Conservation (phyloP, 305 asterid genomes). For the Caryopteris hybrid region DNA sequence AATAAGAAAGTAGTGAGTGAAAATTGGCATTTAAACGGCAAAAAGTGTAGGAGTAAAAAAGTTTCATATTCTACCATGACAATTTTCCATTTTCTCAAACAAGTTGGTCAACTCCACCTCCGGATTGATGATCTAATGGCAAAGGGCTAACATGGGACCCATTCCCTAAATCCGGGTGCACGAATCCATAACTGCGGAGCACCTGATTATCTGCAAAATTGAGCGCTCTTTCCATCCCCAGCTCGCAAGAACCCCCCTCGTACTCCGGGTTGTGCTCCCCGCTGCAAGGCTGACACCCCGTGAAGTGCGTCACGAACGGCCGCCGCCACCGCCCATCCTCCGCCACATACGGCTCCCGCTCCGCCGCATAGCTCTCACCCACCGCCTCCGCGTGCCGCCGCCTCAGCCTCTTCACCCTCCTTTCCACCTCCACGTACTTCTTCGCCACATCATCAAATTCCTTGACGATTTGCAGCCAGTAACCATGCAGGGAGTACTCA, state of each 20-base stretch:
- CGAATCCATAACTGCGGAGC: conserved; percentile 53
- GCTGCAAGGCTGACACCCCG: conserved; percentile 85
- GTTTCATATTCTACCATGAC: no score
- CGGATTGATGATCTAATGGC: conserved; percentile 40
- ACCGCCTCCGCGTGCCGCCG: conserved; percentile 60
- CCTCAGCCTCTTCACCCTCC: conserved; percentile 21
- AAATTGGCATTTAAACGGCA: no score
- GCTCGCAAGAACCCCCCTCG: conserved; percentile 50
- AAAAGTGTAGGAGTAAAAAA: no score
- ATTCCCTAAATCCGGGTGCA: conserved; percentile 39
- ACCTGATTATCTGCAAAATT: conserved; percentile 88
- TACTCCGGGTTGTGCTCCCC: conserved; percentile 64
- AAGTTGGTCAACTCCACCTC: conserved; percentile 2
- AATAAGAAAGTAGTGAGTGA: no score
- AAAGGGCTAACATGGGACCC: conserved; percentile 37
- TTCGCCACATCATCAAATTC: conserved; percentile 23
- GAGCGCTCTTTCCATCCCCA: conserved; percentile 75
- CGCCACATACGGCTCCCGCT: conserved; percentile 25
- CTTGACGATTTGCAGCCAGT: conserved; percentile 51
- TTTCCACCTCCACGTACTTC: conserved; percentile 35
- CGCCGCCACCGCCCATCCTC: conserved; percentile 41
- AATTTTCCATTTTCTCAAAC: background rate
- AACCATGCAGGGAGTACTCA: conserved; percentile 49
- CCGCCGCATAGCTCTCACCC: conserved; percentile 33
- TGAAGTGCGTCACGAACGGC: conserved; percentile 81